These are phyloP conservation scores for Trypanosoma grayi DNA, from an alignment of 208 protist genomes.

Conservation along the genomic window DNA sequence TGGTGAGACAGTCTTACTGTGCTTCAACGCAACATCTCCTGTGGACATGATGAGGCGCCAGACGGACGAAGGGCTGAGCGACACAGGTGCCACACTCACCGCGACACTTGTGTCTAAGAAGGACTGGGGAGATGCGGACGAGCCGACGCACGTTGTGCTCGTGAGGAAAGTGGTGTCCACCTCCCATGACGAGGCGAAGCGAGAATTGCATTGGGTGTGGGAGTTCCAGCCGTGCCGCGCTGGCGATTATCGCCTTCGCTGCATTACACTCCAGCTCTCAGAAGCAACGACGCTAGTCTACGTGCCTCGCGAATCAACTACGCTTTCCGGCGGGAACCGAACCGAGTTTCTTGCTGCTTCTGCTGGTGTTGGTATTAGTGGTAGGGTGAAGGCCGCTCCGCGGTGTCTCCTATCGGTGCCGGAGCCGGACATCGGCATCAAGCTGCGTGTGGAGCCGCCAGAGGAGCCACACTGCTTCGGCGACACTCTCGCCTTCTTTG, in stretches of 20 bases:
- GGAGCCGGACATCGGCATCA: slow-evolving; percentile 55
- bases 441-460: slow-evolving; percentile 36
- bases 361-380: not conserved
- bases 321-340: not conserved
- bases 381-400: slow-evolving; percentile 2
- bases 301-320: not conserved
- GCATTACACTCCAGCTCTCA: slow-evolving; percentile 41
- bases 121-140: slow-evolving; percentile 51
- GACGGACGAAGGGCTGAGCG: not conserved
- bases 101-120: slow-evolving; percentile 65
- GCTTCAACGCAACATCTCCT: slow-evolving; percentile 24
- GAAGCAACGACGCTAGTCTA: slow-evolving; percentile 28
- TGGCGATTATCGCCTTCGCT: slow-evolving; percentile 55
- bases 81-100: slow-evolving; percentile 9
- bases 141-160: slow-evolving; percentile 60
- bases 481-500: slow-evolving; percentile 52
- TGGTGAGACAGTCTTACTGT: slow-evolving; percentile 33
- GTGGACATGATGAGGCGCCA: slow-evolving; percentile 28
- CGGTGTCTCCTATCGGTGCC: slow-evolving; percentile 34
- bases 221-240: slow-evolving; percentile 57
- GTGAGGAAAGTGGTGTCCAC: slow-evolving; percentile 13
- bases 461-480: slow-evolving; percentile 67
- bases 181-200: slow-evolving; percentile 32
- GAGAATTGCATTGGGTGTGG: slow-evolving; percentile 35
- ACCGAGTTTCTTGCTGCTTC: slow-evolving; percentile 1